phyloP scores from a whole-genome alignment of 208 protist genomes.

The Leishmania arabica region DNA sequence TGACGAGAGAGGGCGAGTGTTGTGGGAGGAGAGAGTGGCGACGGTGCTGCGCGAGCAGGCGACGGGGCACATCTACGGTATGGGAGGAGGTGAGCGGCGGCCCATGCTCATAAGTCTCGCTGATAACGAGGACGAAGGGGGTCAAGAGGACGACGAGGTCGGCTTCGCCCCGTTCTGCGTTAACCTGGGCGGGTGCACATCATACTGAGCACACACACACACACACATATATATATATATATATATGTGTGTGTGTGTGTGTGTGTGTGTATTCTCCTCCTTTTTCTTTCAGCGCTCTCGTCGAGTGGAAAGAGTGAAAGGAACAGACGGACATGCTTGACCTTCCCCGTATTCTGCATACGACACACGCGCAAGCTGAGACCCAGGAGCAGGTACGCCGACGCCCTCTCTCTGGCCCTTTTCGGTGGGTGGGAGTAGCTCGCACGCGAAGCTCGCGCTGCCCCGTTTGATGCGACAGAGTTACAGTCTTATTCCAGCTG shows the following conservation, averaged over 20 bases:
- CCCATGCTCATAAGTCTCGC: slow-evolving; percentile 35
- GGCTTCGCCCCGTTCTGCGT: slow-evolving; percentile 12
- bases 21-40: slow-evolving; percentile 62
- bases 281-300: background rate
- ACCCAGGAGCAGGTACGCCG: background rate
- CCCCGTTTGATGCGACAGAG: background rate
- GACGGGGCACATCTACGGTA: background rate
- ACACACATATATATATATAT: too few species aligned
- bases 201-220: background rate
- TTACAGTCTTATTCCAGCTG: background rate
- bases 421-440: background rate
- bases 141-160: slow-evolving; percentile 16
- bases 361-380: background rate
- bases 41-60: slow-evolving; percentile 13
- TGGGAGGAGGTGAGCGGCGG: background rate
- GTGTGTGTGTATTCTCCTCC: background rate
- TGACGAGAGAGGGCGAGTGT: slow-evolving; percentile 31
- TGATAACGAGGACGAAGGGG: slow-evolving; percentile 24
- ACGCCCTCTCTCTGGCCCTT: background rate
- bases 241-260: too few species aligned
- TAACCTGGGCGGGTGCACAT: slow-evolving; percentile 7
- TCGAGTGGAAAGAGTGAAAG: background rate
- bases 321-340: background rate
- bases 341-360: background rate
- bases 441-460: background rate